Base-by-base conservation (phyloP, 2,329 filamentous ascomycete species). In the Fusarium sp. region DNA sequence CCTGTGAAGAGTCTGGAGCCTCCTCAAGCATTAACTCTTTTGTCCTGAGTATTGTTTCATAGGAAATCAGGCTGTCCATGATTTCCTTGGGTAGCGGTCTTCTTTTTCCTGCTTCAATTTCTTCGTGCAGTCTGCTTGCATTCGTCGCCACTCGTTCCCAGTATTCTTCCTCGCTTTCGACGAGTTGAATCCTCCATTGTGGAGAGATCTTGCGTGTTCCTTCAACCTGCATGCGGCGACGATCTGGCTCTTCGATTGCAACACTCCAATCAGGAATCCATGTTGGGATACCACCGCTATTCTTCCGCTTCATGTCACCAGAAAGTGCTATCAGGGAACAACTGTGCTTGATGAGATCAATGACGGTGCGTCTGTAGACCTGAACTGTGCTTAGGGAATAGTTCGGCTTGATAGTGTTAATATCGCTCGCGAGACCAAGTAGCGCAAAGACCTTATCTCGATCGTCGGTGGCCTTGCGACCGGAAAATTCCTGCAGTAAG, bases 321-420 rank as follows among this genome's bases (percentile, higher is more conserved):
- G 34, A 37, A 37, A 37, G 9, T 7, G 34, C 34, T n/a, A 2
- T 7, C 1, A 37, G 5, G 3, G 34, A 4, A 4, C 34, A 1
- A 10, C 34, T 12, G 0, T 6, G 3, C 1, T 37, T n/a, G 34
- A 37, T 11, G 0, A 37, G 18, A 11, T n/a, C 5, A 6, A 37
- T 6, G 1, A 37, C 18, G 0, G 34, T 37, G 34, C 6, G 18
- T 4, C 18, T 18, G 3, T 37, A n/a, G 18, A 37, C 34, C 34
- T 37, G 5, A 10, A 37, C 18, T 37, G 34, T 37, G 18, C 10
- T 37, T 0, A n/a, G 0, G 6, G 34, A 37, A 12, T 37, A 37
- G 0, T 37, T 6, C 3, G 34, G 34, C 34, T n/a, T 4, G 18
- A 37, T 37, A 0, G 18, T 7, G 0, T 7, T n/a, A 10, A n/a